A percentile compares a stretch with the other conserved stretches of the same genome.
Evolutionary conservation across 2,329 filamentous ascomycete species (phyloP).

Genomic region (Magnaporthiopsis poae): DNA sequence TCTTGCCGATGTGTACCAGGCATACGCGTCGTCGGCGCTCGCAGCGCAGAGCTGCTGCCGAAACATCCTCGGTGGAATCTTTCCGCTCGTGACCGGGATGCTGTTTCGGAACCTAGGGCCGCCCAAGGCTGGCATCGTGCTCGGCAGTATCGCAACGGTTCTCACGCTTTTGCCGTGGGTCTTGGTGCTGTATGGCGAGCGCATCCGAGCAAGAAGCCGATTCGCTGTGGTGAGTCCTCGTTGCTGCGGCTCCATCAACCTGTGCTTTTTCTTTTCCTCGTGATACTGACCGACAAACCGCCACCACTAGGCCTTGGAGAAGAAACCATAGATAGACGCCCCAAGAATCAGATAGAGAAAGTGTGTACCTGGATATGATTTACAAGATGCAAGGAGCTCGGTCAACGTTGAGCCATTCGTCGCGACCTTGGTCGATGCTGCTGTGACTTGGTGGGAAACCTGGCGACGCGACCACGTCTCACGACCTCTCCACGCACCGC

Average conservation of each 20-base stretch:
- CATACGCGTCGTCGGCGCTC: constrained; percentile 74
- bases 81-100: constrained; percentile 64
- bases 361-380: not conserved
- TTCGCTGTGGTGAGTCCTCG: constrained; percentile 53
- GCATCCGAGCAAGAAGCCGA: constrained; percentile 64
- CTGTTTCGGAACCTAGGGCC: constrained; percentile 67
- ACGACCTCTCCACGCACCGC: too few species aligned
- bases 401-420: too few species aligned
- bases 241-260: not conserved
- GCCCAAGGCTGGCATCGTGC: constrained; percentile 58
- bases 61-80: constrained; percentile 71
- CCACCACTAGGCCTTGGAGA: not conserved
- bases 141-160: constrained; percentile 60
- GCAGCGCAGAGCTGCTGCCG: constrained; percentile 80
- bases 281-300: not conserved
- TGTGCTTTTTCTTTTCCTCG: not conserved
- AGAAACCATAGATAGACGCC: not conserved
- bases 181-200: constrained; percentile 66
- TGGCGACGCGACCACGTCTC: too few species aligned
- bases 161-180: constrained; percentile 83
- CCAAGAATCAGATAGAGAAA: not conserved
- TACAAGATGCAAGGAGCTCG: not conserved
- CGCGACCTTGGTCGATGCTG: too few species aligned
- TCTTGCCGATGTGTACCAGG: constrained; percentile 76
- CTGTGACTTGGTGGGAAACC: too few species aligned